A percentile compares a stretch with the other conserved stretches of the same genome.
Conservation (phyloP, 2,329 filamentous ascomycete genomes). For the Pyricularia grisea region DNA sequence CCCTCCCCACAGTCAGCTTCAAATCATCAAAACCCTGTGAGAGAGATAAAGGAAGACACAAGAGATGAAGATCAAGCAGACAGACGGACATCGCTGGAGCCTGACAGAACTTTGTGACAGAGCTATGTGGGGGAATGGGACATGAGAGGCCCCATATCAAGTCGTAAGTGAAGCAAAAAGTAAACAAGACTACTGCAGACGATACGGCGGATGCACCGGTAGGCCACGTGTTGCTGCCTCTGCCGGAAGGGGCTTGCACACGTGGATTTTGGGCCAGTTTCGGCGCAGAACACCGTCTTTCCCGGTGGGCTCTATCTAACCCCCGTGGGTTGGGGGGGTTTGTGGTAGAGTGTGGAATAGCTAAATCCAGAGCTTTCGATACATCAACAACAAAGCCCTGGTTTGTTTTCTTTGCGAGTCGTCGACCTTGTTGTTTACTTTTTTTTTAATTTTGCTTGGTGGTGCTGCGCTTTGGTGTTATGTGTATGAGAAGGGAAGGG, state of each 20-base stretch:
- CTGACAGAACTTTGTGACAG: no score
- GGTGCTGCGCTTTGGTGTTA: no score
- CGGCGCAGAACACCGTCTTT: neutral
- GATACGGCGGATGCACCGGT: neutral
- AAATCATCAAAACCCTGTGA: neutral
- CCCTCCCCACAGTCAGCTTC: neutral
- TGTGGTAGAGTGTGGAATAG: neutral
- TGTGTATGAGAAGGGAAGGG: no score
- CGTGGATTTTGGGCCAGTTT: neutral
- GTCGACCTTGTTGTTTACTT: neutral
- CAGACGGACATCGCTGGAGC: neutral
- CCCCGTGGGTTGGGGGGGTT: neutral
- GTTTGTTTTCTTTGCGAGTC: neutral
- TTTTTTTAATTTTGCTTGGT: neutral
- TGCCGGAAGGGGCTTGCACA: neutral
- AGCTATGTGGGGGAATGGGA: neutral
- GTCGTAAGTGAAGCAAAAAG: neutral
- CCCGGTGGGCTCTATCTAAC: no score
- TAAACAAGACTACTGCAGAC: neutral
- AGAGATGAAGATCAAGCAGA: neutral
- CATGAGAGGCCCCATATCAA: neutral
- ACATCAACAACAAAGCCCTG: neutral
- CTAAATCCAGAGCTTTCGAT: neutral
- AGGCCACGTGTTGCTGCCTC: neutral
- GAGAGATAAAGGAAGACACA: no score